Conservation (phyloP, 768 basidiomycete species). For the Sporobolomyces phaffii region DNA sequence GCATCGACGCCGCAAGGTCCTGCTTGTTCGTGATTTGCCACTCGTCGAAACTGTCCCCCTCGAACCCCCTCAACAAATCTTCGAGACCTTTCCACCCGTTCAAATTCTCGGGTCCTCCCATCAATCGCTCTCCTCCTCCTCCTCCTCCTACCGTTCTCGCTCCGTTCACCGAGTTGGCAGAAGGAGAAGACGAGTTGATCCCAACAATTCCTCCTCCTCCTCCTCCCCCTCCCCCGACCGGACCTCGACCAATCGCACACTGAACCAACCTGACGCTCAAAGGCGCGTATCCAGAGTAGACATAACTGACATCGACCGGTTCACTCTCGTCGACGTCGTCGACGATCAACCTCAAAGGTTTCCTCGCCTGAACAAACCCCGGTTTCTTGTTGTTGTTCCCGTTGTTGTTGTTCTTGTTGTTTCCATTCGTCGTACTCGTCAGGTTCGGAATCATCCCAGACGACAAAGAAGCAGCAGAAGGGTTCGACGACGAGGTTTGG, state of each 20-base stretch:
- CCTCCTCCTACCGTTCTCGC: conserved; percentile 53
- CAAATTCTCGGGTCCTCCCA: conserved; percentile 59
- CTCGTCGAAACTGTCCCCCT: conserved; percentile 80
- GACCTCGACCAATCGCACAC: conserved; percentile 54
- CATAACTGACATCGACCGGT: conserved; percentile 90
- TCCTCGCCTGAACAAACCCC: conserved; percentile 67
- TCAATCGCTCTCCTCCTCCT: too few species aligned
- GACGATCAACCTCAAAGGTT: conserved; percentile 84
- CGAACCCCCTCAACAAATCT: conserved; percentile 71
- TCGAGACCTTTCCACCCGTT: conserved; percentile 98
- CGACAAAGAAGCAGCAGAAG: conserved; percentile 49
- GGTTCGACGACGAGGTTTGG: not conserved
- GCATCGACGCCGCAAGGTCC: not conserved
- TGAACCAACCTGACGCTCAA: conserved; percentile 86
- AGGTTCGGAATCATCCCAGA: too few species aligned
- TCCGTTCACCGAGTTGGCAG: conserved; percentile 5
- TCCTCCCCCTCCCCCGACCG: conserved; percentile 6
- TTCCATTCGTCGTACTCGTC: too few species aligned
- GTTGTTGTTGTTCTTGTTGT: too few species aligned
- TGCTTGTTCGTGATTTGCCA: conserved; percentile 45
- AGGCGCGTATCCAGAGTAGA: conserved; percentile 95
- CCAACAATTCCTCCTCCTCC: not conserved
- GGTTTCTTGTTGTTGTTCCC: conserved; percentile 52
- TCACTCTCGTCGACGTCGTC: conserved; percentile 60
- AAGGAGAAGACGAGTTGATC: too few species aligned